A percentile compares a stretch with the other conserved stretches of the same genome.
These are phyloP conservation scores for Silene noctiflora DNA, from an alignment of 179 eudicot genomes.

Conservation along the genomic window DNA sequence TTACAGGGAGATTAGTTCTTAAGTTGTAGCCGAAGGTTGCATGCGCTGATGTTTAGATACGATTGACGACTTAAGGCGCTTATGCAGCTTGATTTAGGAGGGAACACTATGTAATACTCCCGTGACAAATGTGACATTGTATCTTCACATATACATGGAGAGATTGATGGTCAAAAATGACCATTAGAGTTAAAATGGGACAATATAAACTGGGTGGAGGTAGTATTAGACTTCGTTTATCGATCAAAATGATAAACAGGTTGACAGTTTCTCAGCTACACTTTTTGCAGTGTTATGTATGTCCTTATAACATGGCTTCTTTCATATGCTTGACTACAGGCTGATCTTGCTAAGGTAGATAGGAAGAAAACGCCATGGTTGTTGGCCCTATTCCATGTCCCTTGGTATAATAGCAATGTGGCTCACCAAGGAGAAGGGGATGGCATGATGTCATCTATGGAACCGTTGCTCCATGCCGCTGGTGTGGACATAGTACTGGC, in stretches of 20 bases:
- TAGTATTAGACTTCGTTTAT: slow-evolving; percentile 6
- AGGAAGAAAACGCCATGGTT: slow-evolving; percentile 89
- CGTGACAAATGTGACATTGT: no score
- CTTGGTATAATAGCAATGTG: slow-evolving; percentile 90
- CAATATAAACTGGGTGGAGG: not conserved
- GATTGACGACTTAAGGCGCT: no score
- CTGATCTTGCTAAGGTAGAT: slow-evolving; percentile 86
- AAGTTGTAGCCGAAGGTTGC: no score
- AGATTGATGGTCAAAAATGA: no score
- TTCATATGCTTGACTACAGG: slow-evolving; percentile 38
- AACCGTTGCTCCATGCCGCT: slow-evolving; percentile 86
- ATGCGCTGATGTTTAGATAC: no score
- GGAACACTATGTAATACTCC: no score
- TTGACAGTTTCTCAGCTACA: not conserved
- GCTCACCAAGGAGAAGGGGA: slow-evolving; percentile 98
- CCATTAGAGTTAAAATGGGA: no score
- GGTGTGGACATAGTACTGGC: slow-evolving; percentile 80
- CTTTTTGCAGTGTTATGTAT: not conserved
- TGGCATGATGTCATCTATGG: slow-evolving; percentile 79
- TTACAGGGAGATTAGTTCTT: no score
- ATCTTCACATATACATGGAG: no score
- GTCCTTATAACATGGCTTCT: slow-evolving; percentile 12
- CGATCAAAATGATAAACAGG: not conserved
- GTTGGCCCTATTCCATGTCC: slow-evolving; percentile 77
- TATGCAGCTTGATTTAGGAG: no score